A percentile compares a stretch with the other conserved stretches of the same genome.
These are phyloP conservation scores for Pneumocystis oryctolagi DNA, from an alignment of 1,139 yeast genomes.

Conservation along the genomic window DNA sequence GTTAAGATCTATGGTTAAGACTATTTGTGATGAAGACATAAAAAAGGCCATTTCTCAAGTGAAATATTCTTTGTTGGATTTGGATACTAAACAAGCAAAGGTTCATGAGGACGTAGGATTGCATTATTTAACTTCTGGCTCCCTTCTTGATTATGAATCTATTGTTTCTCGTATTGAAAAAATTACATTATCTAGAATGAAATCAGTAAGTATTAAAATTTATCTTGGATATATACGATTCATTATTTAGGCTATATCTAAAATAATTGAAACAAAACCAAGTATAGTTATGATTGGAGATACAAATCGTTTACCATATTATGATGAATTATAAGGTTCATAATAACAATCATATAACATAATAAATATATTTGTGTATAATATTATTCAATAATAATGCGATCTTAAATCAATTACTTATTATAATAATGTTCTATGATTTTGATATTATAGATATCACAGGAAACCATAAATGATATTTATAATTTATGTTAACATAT, in stretches of 20 bases:
- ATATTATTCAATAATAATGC: not conserved
- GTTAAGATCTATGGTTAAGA: constrained; percentile 14
- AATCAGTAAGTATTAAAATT: constrained; percentile 17
- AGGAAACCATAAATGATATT: not conserved
- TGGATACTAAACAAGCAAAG: constrained; percentile 28
- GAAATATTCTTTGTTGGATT: constrained; percentile 25
- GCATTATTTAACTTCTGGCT: constrained; percentile 21
- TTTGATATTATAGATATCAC: not conserved
- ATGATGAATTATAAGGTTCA: constrained; percentile 49
- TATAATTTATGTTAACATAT: constrained; percentile 1
- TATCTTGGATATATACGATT: not conserved
- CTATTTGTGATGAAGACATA: constrained; percentile 26
- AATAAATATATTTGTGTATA: not conserved
- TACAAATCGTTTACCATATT: constrained; percentile 71
- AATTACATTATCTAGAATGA: constrained; percentile 33
- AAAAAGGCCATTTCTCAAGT: constrained; percentile 35
- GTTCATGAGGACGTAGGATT: constrained; percentile 16
- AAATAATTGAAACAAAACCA: constrained; percentile 45
- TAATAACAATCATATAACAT: not conserved
- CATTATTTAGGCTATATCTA: constrained; percentile 29
- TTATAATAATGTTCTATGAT: not conserved
- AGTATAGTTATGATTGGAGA: constrained; percentile 89
- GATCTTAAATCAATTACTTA: not conserved
- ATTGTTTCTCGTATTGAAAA: constrained; percentile 23
- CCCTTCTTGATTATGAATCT: constrained; percentile 12